Evolutionary conservation across 331 rosid species (phyloP).

Genomic region (Pyrus hybrid): DNA sequence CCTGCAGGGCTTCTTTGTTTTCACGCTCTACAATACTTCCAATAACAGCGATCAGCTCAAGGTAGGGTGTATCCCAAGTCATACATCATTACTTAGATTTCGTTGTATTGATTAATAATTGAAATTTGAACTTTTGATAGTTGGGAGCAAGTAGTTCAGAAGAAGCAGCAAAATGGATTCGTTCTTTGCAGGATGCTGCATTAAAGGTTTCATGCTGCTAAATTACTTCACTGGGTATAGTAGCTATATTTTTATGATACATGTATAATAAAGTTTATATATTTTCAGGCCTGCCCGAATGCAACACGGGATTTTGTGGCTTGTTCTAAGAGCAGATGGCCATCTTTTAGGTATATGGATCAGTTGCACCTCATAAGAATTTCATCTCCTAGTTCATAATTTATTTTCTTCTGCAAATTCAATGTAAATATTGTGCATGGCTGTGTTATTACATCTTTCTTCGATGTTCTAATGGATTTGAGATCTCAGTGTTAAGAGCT

Average conservation of each 20-base stretch:
- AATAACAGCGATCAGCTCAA: conserved; percentile 66
- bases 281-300: conserved; percentile 44
- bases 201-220: conserved; percentile 42
- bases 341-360: conserved; percentile 45
- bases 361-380: not conserved
- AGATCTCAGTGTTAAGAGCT: not conserved
- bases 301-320: conserved; percentile 33
- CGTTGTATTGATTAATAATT: conserved; percentile 9
- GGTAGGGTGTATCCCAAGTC: conserved; percentile 31
- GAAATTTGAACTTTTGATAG: conserved; percentile 27
- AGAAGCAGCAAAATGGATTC: conserved; percentile 90
- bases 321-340: conserved; percentile 28
- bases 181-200: conserved; percentile 61
- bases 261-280: conserved; percentile 1
- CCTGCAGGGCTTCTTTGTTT: conserved; percentile 56
- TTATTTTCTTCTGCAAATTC: not conserved
- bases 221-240: not conserved
- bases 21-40: conserved; percentile 62
- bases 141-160: conserved; percentile 88
- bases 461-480: not conserved
- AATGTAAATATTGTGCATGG: not conserved
- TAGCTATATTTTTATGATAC: not conserved
- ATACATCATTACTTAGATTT: not conserved
- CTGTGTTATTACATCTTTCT: not conserved
- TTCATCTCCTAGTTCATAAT: not conserved